These are phyloP conservation scores for Macrophomina pseudophaseolina DNA, from an alignment of 2,329 filamentous ascomycete genomes.

Conservation along the genomic window DNA sequence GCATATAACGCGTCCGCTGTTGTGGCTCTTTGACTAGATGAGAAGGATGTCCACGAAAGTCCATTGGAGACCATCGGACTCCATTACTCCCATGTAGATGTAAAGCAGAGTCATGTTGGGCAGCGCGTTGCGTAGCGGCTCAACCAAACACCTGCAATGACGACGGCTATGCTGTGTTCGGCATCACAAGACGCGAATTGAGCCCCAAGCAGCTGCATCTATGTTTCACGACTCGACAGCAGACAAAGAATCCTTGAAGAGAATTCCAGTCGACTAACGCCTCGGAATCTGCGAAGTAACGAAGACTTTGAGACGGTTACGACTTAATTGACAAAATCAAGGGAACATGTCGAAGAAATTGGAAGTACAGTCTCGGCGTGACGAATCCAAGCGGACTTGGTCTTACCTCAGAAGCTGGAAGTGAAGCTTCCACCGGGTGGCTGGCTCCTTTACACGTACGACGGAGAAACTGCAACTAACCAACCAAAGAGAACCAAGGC, in stretches of 20 bases:
- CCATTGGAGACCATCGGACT: no score
- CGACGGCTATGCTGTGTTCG: slow-evolving; percentile 4
- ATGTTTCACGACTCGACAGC: neutral
- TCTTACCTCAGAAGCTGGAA: slow-evolving; percentile 12
- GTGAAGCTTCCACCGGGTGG: slow-evolving; percentile 11
- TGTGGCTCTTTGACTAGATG: no score
- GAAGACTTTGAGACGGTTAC: neutral
- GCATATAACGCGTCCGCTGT: no score
- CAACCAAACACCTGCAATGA: slow-evolving; percentile 5
- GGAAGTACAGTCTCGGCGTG: neutral
- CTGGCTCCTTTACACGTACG: neutral
- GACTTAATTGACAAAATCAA: neutral
- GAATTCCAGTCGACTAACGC: neutral
- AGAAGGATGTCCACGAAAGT: no score
- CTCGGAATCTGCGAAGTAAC: slow-evolving; percentile 5
- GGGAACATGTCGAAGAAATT: neutral
- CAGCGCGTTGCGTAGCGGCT: neutral
- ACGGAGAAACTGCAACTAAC: neutral
- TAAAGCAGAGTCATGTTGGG: neutral
- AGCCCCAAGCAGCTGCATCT: slow-evolving; percentile 1
- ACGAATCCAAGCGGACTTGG: slow-evolving; percentile 1
- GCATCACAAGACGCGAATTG: neutral
- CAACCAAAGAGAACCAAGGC: neutral
- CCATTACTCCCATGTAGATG: no score
- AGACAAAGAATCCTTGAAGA: neutral